phyloP scores from a whole-genome alignment of 2,329 filamentous ascomycete species.

The Chaetothyriales sp. region DNA sequence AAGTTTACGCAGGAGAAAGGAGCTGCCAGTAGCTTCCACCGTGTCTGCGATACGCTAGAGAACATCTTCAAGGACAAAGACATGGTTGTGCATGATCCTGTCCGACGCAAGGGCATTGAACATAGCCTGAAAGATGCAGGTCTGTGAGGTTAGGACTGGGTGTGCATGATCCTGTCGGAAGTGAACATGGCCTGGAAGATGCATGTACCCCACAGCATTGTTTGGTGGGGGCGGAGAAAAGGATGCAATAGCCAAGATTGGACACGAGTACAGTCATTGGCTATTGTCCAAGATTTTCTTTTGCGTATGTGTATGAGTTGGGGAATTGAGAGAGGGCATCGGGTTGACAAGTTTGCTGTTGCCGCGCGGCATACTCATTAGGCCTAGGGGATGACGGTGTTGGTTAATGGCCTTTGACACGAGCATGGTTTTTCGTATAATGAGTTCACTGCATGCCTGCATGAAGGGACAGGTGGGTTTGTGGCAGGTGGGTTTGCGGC shows the following conservation, averaged over 20 bases:
- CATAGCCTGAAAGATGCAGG: slow-evolving; percentile 17
- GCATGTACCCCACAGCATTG: neutral
- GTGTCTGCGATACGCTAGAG: slow-evolving; percentile 64
- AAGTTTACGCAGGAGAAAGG: slow-evolving; percentile 82
- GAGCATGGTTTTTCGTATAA: neutral
- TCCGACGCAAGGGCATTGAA: slow-evolving; percentile 56
- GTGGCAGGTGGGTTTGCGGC: too few species aligned
- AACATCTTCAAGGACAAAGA: slow-evolving; percentile 51
- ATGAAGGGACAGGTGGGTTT: too few species aligned
- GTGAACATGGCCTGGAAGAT: too few species aligned
- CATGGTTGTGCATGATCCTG: slow-evolving; percentile 55
- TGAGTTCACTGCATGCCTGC: too few species aligned
- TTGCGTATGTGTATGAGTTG: neutral
- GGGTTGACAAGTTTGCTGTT: neutral
- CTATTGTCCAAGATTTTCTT: neutral
- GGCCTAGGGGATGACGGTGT: neutral
- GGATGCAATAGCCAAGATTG: neutral
- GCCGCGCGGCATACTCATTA: neutral
- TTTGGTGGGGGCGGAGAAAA: neutral
- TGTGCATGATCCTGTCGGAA: too few species aligned
- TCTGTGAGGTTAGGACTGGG: slow-evolving; percentile 7
- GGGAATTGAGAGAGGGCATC: neutral
- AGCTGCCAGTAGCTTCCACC: slow-evolving; percentile 79
- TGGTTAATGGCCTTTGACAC: neutral
- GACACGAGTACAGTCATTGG: neutral